Evolutionary conservation across 2,329 filamentous ascomycete species (phyloP), one percentile per base, ranked within the genome.

Genomic region (Claviceps maximensis): DNA sequence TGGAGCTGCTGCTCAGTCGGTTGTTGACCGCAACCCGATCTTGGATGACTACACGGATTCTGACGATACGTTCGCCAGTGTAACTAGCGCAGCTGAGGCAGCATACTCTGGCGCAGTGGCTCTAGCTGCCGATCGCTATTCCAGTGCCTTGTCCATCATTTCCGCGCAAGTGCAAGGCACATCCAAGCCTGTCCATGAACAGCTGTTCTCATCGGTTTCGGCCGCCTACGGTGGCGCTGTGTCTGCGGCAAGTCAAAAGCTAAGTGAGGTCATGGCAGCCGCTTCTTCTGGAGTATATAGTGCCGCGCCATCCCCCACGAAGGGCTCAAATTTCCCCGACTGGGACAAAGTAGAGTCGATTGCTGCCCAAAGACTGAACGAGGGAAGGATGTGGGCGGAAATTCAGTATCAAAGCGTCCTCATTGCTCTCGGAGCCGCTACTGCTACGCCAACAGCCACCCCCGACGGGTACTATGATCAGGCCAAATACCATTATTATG

Each of bases 331-430:
- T 21, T 64, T 65, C 23, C 58, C 75, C 3, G 70, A 75, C 54
- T 77, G 78, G 75, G 65, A 72, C 49, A 68, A 65, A 25, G 71
- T 77, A 13, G 73, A 79, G 50, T 82, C 84, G 0, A 78, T 89
- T 58, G 88, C 87, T 0, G 78, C 85, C 0, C 81, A 83, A 33
- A 79, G 79, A 53, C 73, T 91, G 17, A 77, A 80, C 15, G 83
- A 88, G 60, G 86, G 84, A n/a, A 72, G 87, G 5, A 76, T 77
- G 51, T 77, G 77, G 63, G 87, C 87, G 7, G 85, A 85, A 51
- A 76, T 82, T 38, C 85, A 89, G 61, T 87, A 87, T 59, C 76
- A 82, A 49, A 79, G 73, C 51, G 82, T 82, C n/a, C 82, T 83
- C 65, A 74, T 80, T 52, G 83, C 81, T 29, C 72, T 85, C 42